phyloP scores from a whole-genome alignment of 1,284 basidiomycete genomes.

The Pterula multifida region DNA sequence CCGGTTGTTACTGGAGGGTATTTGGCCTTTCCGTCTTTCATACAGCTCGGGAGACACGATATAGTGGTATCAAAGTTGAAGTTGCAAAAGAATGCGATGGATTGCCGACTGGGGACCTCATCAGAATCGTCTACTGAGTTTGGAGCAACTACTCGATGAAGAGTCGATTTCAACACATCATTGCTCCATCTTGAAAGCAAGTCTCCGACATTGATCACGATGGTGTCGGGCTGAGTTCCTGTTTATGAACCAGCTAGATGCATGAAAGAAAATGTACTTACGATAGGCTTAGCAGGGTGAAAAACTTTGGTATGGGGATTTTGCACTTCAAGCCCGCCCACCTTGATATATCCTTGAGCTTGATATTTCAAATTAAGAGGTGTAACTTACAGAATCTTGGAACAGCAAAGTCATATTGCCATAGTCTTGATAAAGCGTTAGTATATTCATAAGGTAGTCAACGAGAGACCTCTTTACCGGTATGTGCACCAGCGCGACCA shows the following conservation, averaged over 20 bases:
- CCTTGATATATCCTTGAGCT: conserved; percentile 20
- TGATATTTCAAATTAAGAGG: conserved; percentile 1
- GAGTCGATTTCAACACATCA: conserved; percentile 65
- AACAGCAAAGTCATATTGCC: conserved; percentile 78
- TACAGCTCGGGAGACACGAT: conserved; percentile 64
- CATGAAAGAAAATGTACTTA: conserved; percentile 22
- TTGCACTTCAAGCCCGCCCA: conserved; percentile 77
- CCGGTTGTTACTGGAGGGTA: conserved; percentile 62
- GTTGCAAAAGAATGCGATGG: conserved; percentile 82
- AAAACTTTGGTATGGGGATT: conserved; percentile 64
- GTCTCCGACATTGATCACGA: conserved; percentile 79
- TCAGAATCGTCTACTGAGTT: conserved; percentile 33
- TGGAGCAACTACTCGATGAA: conserved; percentile 70
- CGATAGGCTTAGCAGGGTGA: conserved; percentile 65
- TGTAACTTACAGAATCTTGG: conserved; percentile 54
- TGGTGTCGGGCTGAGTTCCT: conserved; percentile 50
- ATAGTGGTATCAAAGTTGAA: conserved; percentile 65
- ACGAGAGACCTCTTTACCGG: conserved; percentile 27
- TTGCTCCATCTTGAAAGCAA: conserved; percentile 79
- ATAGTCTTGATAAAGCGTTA: conserved; percentile 40
- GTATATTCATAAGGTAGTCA: background rate
- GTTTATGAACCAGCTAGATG: conserved; percentile 5
- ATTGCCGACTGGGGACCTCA: conserved; percentile 53
- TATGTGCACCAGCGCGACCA: conserved; percentile 72
- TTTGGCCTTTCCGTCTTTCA: conserved; percentile 30